Evolutionary conservation across 2,329 filamentous ascomycete genomes (phyloP), one percentile per base, ranked within the genome.

Genomic region (Orbilia ellipsospora): DNA sequence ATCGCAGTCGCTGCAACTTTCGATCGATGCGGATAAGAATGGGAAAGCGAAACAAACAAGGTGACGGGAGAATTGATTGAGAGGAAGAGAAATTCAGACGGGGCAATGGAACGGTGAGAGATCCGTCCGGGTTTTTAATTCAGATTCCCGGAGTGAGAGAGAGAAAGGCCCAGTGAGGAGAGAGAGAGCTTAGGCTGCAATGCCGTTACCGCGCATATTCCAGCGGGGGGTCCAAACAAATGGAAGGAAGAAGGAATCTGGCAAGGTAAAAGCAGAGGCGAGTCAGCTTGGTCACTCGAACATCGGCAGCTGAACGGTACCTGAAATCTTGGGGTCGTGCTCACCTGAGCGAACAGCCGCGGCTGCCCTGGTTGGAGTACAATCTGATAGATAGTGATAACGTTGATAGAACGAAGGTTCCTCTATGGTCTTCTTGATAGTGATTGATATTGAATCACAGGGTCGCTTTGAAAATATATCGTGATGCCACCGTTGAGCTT

Each of bases 231-330:
- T 2, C 3, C 10, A 13, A 3, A 55, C 23, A 55, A 8, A 12
- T 12, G 15, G 15, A 13, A 57, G 54, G 54, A 15, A 36, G 31
- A 36, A 36, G 31, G 31, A 36, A 36, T 36, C 31, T 36, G 31
- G 31, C 31, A 10, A 2, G 31, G 12, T 4, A 28, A 18, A 23
- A 42, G 10, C 3, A 28, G 16, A 7, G 16, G 56, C 13, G 12
- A 57, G 54, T 57, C 54, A 57, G 54, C 54, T 28, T 44, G 54
- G 40, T 42, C 54, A 42, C 5, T 31, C 52, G 52, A 55, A 18
- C 23, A 52, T 57, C 66, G 59, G 67, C 67, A 72, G 67, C 67
- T 72, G 67, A 36, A 72, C 67, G 60, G 67, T 72, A 72, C 67
- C 67, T 72, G 67, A 72, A 72, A 48, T 48, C 67, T 61, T 48